Conservation (phyloP, 2,329 filamentous ascomycete species). For the Periconia digitata region DNA sequence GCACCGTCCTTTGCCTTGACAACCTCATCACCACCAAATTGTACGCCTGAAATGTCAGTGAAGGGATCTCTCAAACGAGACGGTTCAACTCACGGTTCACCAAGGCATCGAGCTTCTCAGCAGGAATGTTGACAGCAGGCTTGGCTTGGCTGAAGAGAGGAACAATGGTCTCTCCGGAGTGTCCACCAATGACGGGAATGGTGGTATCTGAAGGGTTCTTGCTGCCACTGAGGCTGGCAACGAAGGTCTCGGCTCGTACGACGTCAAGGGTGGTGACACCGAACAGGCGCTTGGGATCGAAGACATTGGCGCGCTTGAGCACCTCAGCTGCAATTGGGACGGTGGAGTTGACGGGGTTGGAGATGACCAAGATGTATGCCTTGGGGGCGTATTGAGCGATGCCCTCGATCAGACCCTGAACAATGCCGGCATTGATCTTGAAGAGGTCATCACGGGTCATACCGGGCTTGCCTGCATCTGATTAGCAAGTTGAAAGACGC, state of each 20-base stretch:
- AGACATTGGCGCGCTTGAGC: conserved; percentile 88
- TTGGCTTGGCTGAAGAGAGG: conserved; percentile 92
- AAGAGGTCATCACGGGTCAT: conserved; percentile 99
- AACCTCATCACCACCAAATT: conserved; percentile 97
- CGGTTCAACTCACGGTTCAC: conserved; percentile 69
- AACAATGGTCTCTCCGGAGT: conserved; percentile 98
- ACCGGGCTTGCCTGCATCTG: conserved; percentile 85
- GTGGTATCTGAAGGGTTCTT: conserved; percentile 78
- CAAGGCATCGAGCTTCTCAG: conserved; percentile 86
- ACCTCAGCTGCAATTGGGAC: conserved; percentile 97
- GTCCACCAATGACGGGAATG: conserved; percentile 92
- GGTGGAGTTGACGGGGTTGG: conserved; percentile 99
- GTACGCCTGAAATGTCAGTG: conserved; percentile 61
- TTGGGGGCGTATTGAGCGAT: conserved; percentile 87
- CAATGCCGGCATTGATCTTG: conserved; percentile 99
- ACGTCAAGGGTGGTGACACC: conserved; percentile 99
- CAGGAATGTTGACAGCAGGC: conserved; percentile 77
- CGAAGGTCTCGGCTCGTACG: conserved; percentile 96
- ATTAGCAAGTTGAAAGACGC: conserved; percentile 14
- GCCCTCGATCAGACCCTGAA: conserved; percentile 88
- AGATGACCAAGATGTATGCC: conserved; percentile 94
- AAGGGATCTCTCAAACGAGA: no score
- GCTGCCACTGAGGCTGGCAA: conserved; percentile 80
- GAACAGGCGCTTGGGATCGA: conserved; percentile 93
- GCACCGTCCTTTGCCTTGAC: conserved; percentile 92